These are phyloP conservation scores for Sporothrix protearum DNA, from an alignment of 2,329 filamentous ascomycete species.

Conservation along the genomic window DNA sequence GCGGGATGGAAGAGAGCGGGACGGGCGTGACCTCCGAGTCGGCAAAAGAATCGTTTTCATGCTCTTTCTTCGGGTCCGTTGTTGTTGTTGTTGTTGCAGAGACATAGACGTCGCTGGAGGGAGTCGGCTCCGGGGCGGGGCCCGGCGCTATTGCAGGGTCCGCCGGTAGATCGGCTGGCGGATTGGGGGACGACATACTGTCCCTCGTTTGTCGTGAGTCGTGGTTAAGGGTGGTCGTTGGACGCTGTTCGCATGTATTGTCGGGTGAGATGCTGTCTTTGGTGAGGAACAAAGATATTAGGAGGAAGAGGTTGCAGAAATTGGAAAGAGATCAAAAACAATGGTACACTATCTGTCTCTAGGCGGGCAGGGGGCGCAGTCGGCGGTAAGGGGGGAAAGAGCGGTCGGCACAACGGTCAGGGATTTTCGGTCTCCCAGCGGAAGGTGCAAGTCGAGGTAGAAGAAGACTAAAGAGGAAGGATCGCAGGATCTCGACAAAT, in stretches of 20 bases:
- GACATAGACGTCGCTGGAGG: slow-evolving; percentile 42
- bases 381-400: neutral
- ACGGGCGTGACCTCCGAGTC: slow-evolving; percentile 21
- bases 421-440: neutral
- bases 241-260: neutral
- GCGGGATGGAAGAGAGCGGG: slow-evolving; percentile 13
- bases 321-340: neutral
- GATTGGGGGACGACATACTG: slow-evolving; percentile 15
- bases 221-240: neutral
- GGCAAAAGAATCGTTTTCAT: slow-evolving; percentile 24
- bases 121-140: slow-evolving; percentile 48
- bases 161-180: neutral
- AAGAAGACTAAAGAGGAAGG: neutral
- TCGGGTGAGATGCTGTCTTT: neutral
- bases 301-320: neutral
- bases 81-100: slow-evolving; percentile 29
- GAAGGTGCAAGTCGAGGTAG: slow-evolving; percentile 2
- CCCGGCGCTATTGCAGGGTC: slow-evolving; percentile 40
- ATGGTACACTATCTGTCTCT: neutral
- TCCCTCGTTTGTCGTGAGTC: neutral
- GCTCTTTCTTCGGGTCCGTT: neutral
- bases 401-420: slow-evolving; percentile 11
- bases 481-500: neutral
- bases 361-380: neutral
- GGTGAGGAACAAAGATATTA: neutral